These are phyloP conservation scores for Chaetoceros muelleri DNA, from an alignment of 108 stramenopile genomes.

Conservation along the genomic window DNA sequence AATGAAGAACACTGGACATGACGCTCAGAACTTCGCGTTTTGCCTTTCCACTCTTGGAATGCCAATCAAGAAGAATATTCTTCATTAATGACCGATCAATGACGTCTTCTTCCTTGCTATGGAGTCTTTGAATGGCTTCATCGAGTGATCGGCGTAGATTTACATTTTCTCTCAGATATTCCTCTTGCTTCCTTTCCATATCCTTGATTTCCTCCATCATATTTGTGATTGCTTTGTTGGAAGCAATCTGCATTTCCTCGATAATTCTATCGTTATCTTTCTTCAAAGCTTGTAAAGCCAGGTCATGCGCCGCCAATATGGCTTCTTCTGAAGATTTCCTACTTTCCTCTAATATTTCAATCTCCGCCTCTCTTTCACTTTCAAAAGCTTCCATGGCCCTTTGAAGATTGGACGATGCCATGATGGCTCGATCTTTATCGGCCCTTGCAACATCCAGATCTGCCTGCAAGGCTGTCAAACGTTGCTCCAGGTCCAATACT, in stretches of 20 bases:
- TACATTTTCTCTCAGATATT: constrained; percentile 54
- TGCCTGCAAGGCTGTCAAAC: constrained; percentile 52
- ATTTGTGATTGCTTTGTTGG: constrained; percentile 42
- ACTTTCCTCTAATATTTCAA: constrained; percentile 62
- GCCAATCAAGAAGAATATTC: constrained; percentile 85
- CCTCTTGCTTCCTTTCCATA: constrained; percentile 31
- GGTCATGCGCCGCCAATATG: constrained; percentile 52
- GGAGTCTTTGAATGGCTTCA: constrained; percentile 78
- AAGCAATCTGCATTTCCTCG: constrained; percentile 43
- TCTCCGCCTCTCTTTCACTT: constrained; percentile 75
- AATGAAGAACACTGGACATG: constrained; percentile 76
- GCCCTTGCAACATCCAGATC: constrained; percentile 70
- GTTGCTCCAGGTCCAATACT: constrained; percentile 57
- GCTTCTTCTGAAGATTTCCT: constrained; percentile 45
- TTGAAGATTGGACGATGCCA: constrained; percentile 65
- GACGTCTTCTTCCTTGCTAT: constrained; percentile 83
- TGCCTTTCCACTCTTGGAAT: constrained; percentile 40
- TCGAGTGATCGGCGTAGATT: constrained; percentile 71
- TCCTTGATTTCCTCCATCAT: constrained; percentile 44
- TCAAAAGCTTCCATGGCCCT: constrained; percentile 74
- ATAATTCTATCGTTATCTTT: constrained; percentile 50
- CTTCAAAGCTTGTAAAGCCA: constrained; percentile 41
- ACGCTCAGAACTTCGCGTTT: constrained; percentile 73
- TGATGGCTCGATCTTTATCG: constrained; percentile 53
- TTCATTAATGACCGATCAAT: constrained; percentile 82